Evolutionary conservation across 345 rosid genomes (phyloP), one percentile per base, ranked within the genome.

Genomic region (Lenwebbia sp.): DNA sequence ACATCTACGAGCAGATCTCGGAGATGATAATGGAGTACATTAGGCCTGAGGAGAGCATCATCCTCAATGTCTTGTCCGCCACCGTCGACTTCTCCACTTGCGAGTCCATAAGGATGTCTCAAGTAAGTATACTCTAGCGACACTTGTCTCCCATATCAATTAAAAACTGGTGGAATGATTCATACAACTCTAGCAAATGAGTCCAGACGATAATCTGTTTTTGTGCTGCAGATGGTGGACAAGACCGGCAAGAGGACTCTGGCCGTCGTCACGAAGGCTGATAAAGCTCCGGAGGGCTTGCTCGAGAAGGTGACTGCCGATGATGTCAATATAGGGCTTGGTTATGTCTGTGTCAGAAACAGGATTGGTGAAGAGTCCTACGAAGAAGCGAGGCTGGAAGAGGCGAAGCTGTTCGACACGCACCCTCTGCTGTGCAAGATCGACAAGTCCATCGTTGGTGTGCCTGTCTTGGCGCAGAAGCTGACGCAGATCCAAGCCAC

Each of bases 201-300:
- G 40, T 28, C 21, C 2, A 62, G 1, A 62, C 40, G 10, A 28
- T 14, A 6, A 28, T 28, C 7, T 14, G 74, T 28, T 62, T 28
- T 62, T 62, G 15, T 15, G 74, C 28, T 7, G 0, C 89, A 83
- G 54, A 82, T 87, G 75, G 94, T 94, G 5, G 94, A 93, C 74
- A 91, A 86, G 86, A 89, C 88, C 0, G 94, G 95, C 0, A 89
- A 84, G 53, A 62, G 95, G 30, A 93, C 96, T 52, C 91, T 93
- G 0, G 95, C 94, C 2, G 94, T 91, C 3, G 94, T 93, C 0
- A 92, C 96, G 3, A 89, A 92, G 40, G 91, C 90, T 0, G 95
- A 93, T 12, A 92, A 82, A 87, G 89, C 92, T 4, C 93, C 95
- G 3, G 93, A 94, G 87, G 95, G 93, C 2, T 83, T 91, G 26